A percentile compares a stretch with the other conserved stretches of the same genome.
Conservation (phyloP, 2,329 filamentous ascomycete species). For the Aspergillus bombycis region DNA sequence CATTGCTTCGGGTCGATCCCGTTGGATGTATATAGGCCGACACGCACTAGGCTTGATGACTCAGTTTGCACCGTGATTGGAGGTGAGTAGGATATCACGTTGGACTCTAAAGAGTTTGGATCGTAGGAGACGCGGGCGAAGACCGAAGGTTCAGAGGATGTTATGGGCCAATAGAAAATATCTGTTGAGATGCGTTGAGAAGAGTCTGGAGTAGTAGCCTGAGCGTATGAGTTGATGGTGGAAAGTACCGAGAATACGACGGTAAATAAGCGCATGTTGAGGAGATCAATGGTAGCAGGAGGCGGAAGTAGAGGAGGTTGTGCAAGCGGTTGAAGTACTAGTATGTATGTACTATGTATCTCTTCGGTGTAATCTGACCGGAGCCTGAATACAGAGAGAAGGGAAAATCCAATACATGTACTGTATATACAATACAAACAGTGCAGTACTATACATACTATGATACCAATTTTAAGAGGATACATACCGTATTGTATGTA, state of each 20-base stretch:
- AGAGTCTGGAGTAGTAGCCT: conserved; percentile 18
- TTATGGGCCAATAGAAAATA: conserved; percentile 44
- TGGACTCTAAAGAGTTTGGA: conserved; percentile 37
- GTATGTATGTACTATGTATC: no score
- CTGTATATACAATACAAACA: background rate
- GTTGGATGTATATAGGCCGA: conserved; percentile 53
- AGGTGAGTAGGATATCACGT: conserved; percentile 44
- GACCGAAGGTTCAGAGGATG: conserved; percentile 34
- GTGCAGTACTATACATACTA: background rate
- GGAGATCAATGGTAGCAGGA: background rate
- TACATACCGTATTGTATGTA: background rate
- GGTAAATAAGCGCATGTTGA: conserved; percentile 19
- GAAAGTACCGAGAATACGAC: conserved; percentile 20
- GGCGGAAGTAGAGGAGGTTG: background rate
- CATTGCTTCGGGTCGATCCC: conserved; percentile 39
- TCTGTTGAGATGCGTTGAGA: conserved; percentile 30
- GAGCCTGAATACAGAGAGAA: background rate
- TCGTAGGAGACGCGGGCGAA: conserved; percentile 49
- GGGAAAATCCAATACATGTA: background rate
- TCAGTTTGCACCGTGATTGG: conserved; percentile 26
- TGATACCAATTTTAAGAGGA: background rate
- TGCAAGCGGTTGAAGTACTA: background rate
- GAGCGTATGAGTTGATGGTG: conserved; percentile 18
- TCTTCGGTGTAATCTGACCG: background rate
- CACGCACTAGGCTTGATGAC: conserved; percentile 55